Percentiles rank a stretch among this genome's conserved stretches.
Evolutionary conservation across 805 yeast species (phyloP).

Genomic region (Cyberlindnera galapagoensis): DNA sequence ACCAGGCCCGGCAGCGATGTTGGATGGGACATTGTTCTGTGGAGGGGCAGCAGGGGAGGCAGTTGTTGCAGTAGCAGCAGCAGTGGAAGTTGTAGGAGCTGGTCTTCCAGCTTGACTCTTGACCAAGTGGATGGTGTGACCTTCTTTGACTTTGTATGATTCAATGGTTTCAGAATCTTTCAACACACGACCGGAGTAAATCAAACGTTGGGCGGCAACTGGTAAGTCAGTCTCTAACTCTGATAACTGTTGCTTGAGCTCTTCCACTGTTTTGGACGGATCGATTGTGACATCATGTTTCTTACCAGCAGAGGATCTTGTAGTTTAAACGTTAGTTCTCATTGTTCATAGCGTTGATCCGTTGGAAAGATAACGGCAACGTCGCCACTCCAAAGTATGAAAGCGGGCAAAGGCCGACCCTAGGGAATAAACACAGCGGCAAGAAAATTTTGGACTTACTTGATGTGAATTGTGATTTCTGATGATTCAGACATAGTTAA

Average conservation of each 20-base stretch:
- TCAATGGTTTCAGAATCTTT: conserved; percentile 75
- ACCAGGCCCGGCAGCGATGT: conserved; percentile 82
- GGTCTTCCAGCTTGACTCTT: conserved; percentile 59
- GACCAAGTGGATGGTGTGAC: conserved; percentile 85
- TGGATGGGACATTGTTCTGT: conserved; percentile 62
- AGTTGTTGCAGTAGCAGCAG: conserved; percentile 23
- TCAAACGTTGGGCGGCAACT: conserved; percentile 76
- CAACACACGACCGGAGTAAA: conserved; percentile 89
- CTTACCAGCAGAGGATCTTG: conserved; percentile 57
- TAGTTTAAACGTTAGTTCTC: conserved; percentile 5
- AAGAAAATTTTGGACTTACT: conserved; percentile 19
- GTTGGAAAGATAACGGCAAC: too few species aligned
- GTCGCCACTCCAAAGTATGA: too few species aligned
- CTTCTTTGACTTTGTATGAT: conserved; percentile 74
- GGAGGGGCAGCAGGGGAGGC: conserved; percentile 35
- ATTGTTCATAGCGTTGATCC: not conserved
- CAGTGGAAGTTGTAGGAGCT: conserved; percentile 26
- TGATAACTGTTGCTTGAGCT: conserved; percentile 62
- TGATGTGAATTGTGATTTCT: conserved; percentile 18
- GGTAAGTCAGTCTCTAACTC: conserved; percentile 55
- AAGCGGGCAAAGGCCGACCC: too few species aligned
- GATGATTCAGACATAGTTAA: conserved; percentile 16
- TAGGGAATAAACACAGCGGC: too few species aligned
- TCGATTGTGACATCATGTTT: conserved; percentile 62
- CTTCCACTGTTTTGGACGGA: conserved; percentile 49